Evolutionary conservation across 2,329 filamentous ascomycete genomes (phyloP), one percentile per base, ranked within the genome.

Genomic region (Aspergillus eucalypticola): DNA sequence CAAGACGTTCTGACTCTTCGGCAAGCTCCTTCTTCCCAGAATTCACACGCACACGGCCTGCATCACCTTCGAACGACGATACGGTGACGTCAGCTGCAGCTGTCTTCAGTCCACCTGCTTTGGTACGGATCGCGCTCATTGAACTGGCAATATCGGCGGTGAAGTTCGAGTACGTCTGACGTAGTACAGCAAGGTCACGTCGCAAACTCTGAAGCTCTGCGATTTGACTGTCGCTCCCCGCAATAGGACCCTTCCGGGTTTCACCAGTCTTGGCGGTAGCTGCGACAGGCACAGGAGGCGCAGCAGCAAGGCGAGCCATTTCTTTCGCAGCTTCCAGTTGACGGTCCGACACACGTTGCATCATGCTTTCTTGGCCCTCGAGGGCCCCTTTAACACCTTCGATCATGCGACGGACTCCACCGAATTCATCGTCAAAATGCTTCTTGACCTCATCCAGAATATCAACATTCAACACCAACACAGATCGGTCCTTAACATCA

Each of bases 401-500:
- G n/a, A 99, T 88, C 29, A 96, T 84, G 59, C 87, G 86, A 66
- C 89, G 91, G 53, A 99, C 81, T 6, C 89, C 87, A 8, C 89
- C 88, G 54, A 99, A 83, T 44, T 93, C 92, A 65, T 99, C 94
- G 65, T 99, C 95, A 65, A 99, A 92, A 72, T 98, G 95, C 52
- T 88, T 88, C 78, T 98, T 98, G 39, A 99, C 93, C 76, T 99
- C 95, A 73, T 99, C 95, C 4, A 99, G 83, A 15, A 89, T 86
- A 72, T 99, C 95, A 1, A 98, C 85, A 68, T 99, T 99, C 44
- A 99, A 81, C 0, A 95, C 96, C n/a, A 99, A 82, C 0, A 99
- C 95, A 1, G 92, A 92, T 29, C 94, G 87, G 74, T 99, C 95
- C 77, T 96, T 97, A 69, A 99, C 90, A 72, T 99, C 95, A 17